Evolutionary conservation across 768 basidiomycete species (phyloP), one percentile per base, ranked within the genome.

Genomic region (Trametes maxima): DNA sequence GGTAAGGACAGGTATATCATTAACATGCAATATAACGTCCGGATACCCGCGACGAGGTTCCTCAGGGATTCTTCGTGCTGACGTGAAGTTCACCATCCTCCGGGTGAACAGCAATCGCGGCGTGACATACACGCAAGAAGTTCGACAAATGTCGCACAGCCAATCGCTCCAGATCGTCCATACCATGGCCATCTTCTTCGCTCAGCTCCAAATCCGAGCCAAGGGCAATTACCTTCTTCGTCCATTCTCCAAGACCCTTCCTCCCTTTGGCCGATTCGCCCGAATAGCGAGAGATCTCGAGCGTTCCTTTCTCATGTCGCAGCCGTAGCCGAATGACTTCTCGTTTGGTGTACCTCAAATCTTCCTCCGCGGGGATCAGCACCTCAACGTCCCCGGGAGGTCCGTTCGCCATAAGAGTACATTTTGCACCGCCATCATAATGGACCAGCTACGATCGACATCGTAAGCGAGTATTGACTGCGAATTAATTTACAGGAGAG

Each of bases 381-480:
- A 82, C 53, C 62, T 85, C 84, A 37, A 84, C 70, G 54, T 85
- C 83, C 6, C 74, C 80, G 8, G 64, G 70, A 25, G 83, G 80
- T 12, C 72, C 68, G 59, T 85, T 85, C 3, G 79, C 76, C 84
- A 85, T 85, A 17, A 84, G 67, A 8, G 76, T 79, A 63, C 77
- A 84, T 66, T 79, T 82, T 0, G 75, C 74, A 0, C 70, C 69
- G 1, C 70, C 64, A 40, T 72, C 67, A 62, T 81, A 74, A 50
- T 81, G 63, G 2, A 81, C 74, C 25, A 84, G 69, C 83, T 85
- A 59, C 6, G 19, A n/a, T 6, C n/a, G 19, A 14, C 21, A 21
- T 14, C 11, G 11, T 16, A 37, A 12, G 7, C 24, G n/a, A 37
- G 49, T 13, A 8, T 19, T 10, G 51, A 52, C 14, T 12, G 24